Evolutionary conservation across 2,329 filamentous ascomycete genomes (phyloP).

Genomic region (Aspergillus glaucus): DNA sequence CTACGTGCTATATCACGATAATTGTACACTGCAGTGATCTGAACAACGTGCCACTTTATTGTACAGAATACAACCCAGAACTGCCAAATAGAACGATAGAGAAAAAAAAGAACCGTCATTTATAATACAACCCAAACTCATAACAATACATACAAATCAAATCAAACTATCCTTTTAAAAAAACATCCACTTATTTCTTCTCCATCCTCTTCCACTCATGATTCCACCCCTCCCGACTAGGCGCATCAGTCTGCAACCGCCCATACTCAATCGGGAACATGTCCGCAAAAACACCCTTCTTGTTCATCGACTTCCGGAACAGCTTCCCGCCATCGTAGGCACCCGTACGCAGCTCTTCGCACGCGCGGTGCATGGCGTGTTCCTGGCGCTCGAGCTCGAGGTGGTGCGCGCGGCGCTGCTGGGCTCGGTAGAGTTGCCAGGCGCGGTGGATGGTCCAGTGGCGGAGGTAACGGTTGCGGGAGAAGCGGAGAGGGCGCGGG

Average conservation of each 20-base stretch:
- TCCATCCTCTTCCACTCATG: slow-evolving; percentile 71
- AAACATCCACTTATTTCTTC: slow-evolving; percentile 10
- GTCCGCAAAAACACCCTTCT: slow-evolving; percentile 71
- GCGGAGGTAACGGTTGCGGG: slow-evolving; percentile 75
- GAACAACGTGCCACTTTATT: no score
- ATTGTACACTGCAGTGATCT: not conserved
- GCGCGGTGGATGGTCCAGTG: slow-evolving; percentile 99
- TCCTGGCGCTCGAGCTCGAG: slow-evolving; percentile 71
- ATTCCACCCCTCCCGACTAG: slow-evolving; percentile 77
- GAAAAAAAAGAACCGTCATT: not conserved
- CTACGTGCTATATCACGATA: not conserved
- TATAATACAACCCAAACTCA: not conserved
- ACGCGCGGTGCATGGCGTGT: slow-evolving; percentile 75
- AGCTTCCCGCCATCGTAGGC: slow-evolving; percentile 52
- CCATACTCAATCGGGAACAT: slow-evolving; percentile 87
- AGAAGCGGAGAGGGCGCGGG: slow-evolving; percentile 77
- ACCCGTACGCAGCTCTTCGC: slow-evolving; percentile 67
- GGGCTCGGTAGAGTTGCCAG: slow-evolving; percentile 73
- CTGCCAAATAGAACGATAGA: not conserved
- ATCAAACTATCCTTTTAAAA: not conserved
- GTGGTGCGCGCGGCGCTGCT: slow-evolving; percentile 58
- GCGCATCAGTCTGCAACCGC: slow-evolving; percentile 67
- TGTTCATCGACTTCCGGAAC: slow-evolving; percentile 84
- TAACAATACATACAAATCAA: not conserved
- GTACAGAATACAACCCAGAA: not conserved